A percentile compares a stretch with the other conserved stretches of the same genome.
Conservation (phyloP, 768 basidiomycete species). For the Trametes maxima region DNA sequence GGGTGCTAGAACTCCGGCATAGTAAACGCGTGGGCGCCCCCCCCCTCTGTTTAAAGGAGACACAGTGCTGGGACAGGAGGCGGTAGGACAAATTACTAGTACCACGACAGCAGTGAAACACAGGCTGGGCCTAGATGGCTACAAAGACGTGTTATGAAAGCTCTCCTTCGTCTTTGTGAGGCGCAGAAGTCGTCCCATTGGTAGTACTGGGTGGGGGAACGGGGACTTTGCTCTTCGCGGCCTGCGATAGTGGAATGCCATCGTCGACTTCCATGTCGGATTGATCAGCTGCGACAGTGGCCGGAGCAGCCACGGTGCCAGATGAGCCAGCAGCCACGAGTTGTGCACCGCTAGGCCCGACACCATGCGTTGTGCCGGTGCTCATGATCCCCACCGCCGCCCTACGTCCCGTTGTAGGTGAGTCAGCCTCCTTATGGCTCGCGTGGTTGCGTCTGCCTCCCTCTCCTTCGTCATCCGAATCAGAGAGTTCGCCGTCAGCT, state of each 20-base stretch:
- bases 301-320: not conserved
- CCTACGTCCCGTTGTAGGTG: constrained; percentile 41
- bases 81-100: too few relatives aligned
- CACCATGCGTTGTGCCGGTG: constrained; percentile 67
- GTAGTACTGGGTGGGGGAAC: not conserved
- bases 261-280: constrained; percentile 40
- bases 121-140: too few relatives aligned
- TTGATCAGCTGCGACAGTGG: constrained; percentile 18
- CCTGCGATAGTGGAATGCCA: constrained; percentile 20
- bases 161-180: not conserved
- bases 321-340: constrained; percentile 27
- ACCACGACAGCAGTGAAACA: not conserved
- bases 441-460: constrained; percentile 77
- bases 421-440: constrained; percentile 55
- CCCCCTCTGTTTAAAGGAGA: too few relatives aligned
- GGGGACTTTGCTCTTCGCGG: constrained; percentile 13
- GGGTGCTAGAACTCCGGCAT: too few relatives aligned
- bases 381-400: constrained; percentile 73
- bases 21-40: too few relatives aligned
- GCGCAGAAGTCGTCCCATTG: constrained; percentile 1
- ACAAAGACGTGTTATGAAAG: not conserved
- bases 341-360: constrained; percentile 63
- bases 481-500: constrained; percentile 87
- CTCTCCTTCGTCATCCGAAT: constrained; percentile 97
- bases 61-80: too few relatives aligned